Conservation (phyloP, 2,329 filamentous ascomycete genomes). For the Fusarium mundagurra region DNA sequence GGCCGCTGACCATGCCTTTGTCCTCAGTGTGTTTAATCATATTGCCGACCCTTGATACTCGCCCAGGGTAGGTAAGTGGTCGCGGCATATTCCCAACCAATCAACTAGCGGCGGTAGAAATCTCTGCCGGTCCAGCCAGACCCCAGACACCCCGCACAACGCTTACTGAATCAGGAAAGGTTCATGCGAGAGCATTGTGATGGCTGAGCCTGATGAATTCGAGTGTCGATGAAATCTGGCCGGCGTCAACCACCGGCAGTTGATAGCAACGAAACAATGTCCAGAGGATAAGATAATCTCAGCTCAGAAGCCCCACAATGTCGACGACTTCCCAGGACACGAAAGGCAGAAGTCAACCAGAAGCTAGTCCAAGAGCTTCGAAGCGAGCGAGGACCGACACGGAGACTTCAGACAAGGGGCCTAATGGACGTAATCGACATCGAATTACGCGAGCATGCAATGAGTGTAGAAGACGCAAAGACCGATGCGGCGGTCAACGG, state of each 20-base stretch:
- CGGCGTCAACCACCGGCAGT: not conserved
- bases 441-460: slow-evolving; percentile 13
- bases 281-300: too few species aligned
- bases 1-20: not conserved
- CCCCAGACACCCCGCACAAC: not conserved
- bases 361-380: not conserved
- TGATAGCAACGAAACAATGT: not conserved
- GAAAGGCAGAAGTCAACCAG: not conserved
- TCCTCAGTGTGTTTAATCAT: not conserved
- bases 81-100: not conserved
- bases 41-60: not conserved
- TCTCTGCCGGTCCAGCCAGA: not conserved
- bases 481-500: not conserved
- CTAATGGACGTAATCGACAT: not conserved
- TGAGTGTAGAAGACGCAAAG: slow-evolving; percentile 1
- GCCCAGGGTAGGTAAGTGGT: not conserved
- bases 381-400: slow-evolving; percentile 1
- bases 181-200: not conserved
- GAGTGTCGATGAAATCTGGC: not conserved
- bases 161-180: not conserved
- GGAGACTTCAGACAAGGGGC: not conserved
- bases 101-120: not conserved
- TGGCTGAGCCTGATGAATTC: not conserved
- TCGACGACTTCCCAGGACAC: not conserved
- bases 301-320: not conserved